Evolutionary conservation across 202 grass and related monocot genomes (phyloP), one percentile per base, ranked within the genome.

Genomic region (Schoenoplectus tabernaemontani): DNA sequence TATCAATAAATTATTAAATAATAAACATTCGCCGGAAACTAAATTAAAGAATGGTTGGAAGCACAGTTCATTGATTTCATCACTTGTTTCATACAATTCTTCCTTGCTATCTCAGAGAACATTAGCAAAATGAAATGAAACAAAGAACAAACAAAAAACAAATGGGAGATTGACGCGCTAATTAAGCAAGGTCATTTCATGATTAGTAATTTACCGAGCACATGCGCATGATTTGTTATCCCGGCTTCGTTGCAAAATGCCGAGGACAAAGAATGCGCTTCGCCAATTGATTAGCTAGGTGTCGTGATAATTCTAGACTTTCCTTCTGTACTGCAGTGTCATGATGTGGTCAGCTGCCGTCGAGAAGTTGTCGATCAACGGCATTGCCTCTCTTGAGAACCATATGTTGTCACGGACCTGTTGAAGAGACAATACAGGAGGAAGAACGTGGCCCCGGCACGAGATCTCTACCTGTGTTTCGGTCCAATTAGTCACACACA

Each of bases 321-420:
- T 89, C 83, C 93, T 90, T 82, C 88, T 87, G 82, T 96, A 96
- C 62, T 93, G 90, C 79, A 96, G 86, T 79, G 87, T 82, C 90
- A 96, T 93, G 75, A 96, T 64, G 83, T 91, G 93, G 58, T 80
- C 78, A 82, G 85, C 77, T 88, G 86, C 51, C 38, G 81, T 79
- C 46, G 90, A 84, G 46, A 75, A 77, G 84, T 86, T 59, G 28
- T 81, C 54, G 19, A 67, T 17, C 28, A 86, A 68, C 34, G 78
- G 65, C 79, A 82, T 38, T 43, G 90, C 84, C 38, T 91, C 88
- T 79, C 82, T 85, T 57, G 78, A 82, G 81, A 80, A 89, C 93
- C 90, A 97, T 65, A 97, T 87, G 78, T 84, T 87, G 86, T 96
- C 88, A 34, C 93, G 89, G 42, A 93, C 88, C 70, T 93, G 84